Conservation (phyloP, 495 filamentous ascomycete genomes). For the Podospora pseudoanserina region DNA sequence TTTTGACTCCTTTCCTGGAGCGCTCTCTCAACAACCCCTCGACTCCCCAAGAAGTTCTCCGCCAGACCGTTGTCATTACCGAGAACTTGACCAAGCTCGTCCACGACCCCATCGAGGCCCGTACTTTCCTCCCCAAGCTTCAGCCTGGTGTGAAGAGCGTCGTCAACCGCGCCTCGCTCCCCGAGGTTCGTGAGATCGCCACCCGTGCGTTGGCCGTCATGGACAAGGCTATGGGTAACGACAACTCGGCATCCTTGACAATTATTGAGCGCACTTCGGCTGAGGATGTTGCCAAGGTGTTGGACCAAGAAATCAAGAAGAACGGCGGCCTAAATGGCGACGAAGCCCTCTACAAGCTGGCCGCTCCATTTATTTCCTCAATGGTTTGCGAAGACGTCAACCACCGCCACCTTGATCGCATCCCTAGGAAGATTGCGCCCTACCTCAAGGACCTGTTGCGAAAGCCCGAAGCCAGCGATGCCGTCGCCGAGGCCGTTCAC, state of each 20-base stretch:
- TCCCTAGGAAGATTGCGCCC: slow-evolving; percentile 59
- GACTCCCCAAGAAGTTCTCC: slow-evolving; percentile 89
- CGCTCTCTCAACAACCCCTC: slow-evolving; percentile 83
- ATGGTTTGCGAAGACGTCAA: slow-evolving; percentile 92
- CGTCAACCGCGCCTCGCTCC: slow-evolving; percentile 81
- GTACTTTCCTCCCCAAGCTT: slow-evolving; percentile 93
- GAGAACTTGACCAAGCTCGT: slow-evolving; percentile 99
- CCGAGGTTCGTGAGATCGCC: slow-evolving; percentile 90
- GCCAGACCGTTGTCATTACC: slow-evolving; percentile 95
- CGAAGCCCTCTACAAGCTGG: slow-evolving; percentile 62
- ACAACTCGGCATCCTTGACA: slow-evolving; percentile 53
- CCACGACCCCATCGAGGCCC: slow-evolving; percentile 93
- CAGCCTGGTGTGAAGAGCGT: slow-evolving; percentile 90
- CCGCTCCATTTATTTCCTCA: slow-evolving; percentile 69
- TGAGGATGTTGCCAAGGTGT: slow-evolving; percentile 70
- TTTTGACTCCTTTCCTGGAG: slow-evolving; percentile 92
- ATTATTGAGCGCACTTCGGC: slow-evolving; percentile 64
- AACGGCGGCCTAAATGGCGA: slow-evolving; percentile 60
- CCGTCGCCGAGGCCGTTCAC: slow-evolving; percentile 63
- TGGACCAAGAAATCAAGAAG: slow-evolving; percentile 72
- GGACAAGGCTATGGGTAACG: slow-evolving; percentile 85
- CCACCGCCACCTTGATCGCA: slow-evolving; percentile 70
- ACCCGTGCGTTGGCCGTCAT: slow-evolving; percentile 79
- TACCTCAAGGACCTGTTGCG: slow-evolving; percentile 72
- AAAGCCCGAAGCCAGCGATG: slow-evolving; percentile 49